Conservation (phyloP, 2,329 filamentous ascomycete species). For the Pseudogymnoascus sp. region DNA sequence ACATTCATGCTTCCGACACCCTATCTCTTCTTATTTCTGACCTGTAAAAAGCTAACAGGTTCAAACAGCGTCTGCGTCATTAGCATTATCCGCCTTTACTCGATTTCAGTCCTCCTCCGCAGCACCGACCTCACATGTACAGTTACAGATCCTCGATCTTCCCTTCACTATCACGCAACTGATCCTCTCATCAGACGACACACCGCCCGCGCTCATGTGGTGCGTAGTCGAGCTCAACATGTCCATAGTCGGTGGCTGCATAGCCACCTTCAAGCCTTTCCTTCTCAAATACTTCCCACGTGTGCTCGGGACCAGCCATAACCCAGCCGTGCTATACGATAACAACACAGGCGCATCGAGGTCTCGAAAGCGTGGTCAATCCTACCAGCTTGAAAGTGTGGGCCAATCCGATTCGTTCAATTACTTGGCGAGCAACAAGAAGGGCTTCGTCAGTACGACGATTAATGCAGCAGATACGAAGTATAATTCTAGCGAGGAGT, state of each 20-base stretch:
- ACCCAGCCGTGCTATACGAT: background rate
- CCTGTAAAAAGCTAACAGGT: background rate
- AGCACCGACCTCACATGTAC: slow-evolving; percentile 18
- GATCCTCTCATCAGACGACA: slow-evolving; percentile 14
- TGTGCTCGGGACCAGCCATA: slow-evolving; percentile 13
- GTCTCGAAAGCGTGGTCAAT: background rate
- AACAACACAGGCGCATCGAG: background rate
- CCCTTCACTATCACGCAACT: background rate
- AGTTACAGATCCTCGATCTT: background rate
- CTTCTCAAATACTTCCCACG: slow-evolving; percentile 18
- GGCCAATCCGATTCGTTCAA: background rate
- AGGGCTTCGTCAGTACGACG: background rate
- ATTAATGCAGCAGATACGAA: background rate
- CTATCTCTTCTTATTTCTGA: background rate
- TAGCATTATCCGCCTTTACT: slow-evolving; percentile 21
- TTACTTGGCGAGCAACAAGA: background rate
- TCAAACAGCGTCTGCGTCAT: slow-evolving; percentile 19
- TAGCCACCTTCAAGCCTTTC: slow-evolving; percentile 21
- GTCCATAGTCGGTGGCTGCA: slow-evolving; percentile 23
- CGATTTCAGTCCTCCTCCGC: slow-evolving; percentile 15
- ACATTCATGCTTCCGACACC: slow-evolving; percentile 11
- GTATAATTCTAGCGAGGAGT: background rate
- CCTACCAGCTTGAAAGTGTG: background rate
- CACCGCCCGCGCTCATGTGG: slow-evolving; percentile 21
- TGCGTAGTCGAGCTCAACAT: slow-evolving; percentile 25